Conservation (phyloP, 768 basidiomycete species). For the Russula ochroleuca region DNA sequence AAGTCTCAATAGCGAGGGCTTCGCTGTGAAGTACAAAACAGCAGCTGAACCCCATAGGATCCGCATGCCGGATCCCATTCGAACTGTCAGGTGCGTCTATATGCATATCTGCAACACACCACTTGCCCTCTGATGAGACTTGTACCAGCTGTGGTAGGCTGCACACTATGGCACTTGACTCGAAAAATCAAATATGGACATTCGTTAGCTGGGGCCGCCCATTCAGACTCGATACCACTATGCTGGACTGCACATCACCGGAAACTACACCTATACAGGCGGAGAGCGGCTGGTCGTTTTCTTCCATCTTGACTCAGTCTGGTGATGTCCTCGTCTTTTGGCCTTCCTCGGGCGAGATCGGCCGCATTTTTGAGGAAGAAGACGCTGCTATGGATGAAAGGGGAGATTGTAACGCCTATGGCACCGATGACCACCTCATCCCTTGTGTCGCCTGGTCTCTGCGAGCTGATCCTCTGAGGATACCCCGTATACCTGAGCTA, state of each 20-base stretch:
- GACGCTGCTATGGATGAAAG: constrained; percentile 46
- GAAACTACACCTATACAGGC: constrained; percentile 55
- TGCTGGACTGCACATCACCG: constrained; percentile 41
- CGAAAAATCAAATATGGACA: constrained; percentile 59
- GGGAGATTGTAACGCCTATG: constrained; percentile 36
- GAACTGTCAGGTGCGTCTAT: constrained; percentile 55
- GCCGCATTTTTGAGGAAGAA: constrained; percentile 36
- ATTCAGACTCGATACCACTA: constrained; percentile 48
- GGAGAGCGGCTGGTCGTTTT: constrained; percentile 79
- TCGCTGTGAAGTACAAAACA: constrained; percentile 48
- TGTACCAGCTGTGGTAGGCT: constrained; percentile 66
- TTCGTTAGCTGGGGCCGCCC: constrained; percentile 78
- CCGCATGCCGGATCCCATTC: constrained; percentile 52
- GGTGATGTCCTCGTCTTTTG: constrained; percentile 76
- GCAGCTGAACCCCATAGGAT: constrained; percentile 56
- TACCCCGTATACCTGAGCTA: constrained; percentile 59
- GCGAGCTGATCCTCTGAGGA: constrained; percentile 46
- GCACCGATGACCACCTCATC: constrained; percentile 42
- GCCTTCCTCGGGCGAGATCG: constrained; percentile 51
- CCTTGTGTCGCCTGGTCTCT: constrained; percentile 61
- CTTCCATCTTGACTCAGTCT: constrained; percentile 64
- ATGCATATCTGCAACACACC: not conserved
- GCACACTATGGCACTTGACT: constrained; percentile 65
- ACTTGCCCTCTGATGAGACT: not conserved
- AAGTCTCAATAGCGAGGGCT: constrained; percentile 49